Base-by-base conservation (phyloP, 495 filamentous ascomycete genomes). In the Xylaria nigripes region DNA sequence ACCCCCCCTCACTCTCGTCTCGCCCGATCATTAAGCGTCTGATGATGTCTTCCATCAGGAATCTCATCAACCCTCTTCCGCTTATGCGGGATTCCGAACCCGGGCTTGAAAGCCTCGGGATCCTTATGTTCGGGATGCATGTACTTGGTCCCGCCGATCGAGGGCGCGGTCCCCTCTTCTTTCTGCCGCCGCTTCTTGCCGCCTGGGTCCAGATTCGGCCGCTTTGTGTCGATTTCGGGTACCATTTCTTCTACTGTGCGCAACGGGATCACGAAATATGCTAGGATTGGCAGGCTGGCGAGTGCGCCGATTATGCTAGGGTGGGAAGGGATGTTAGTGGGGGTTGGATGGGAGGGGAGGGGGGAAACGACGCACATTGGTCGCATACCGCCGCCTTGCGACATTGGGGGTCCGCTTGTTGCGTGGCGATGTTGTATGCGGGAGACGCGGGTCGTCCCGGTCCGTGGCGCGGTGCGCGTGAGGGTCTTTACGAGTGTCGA, bases 41-140 rank as follows among this genome's bases (percentile, higher is more conserved):
- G 29, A 13, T 59, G 57, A 50, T 59, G 21, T 19, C 48, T 30
- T 22, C 29, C 44, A 25, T 59, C 57, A 13, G 57, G 57, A 32
- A 48, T 46, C 6, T 24, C 22, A n/a, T 59, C 57, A 2, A 59
- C 57, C 23, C 57, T 34, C 47, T 59, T 59, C 52, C 0, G 13
- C 51, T 48, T 34, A 19, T 59, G 57, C 32, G 48, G n/a, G 24
- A 21, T 40, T 5, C 57, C 57, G 27, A 59, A 59, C 46, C 24
- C 32, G 13, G 57, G 47, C 48, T 55, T 55, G 32, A 48, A 55
- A 0, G 42, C 44, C 41, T 59, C 57, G 24, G 57, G 57, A 10
- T 55, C 13, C 36, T 29, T 8, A 18, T 55, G 51, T 43, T 59
- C 57, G 1, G 51, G 51, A 13, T 59, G 57, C 29, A 54, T 18